phyloP scores from a whole-genome alignment of 2,329 filamentous ascomycete genomes.

The Pseudopithomyces maydicus region DNA sequence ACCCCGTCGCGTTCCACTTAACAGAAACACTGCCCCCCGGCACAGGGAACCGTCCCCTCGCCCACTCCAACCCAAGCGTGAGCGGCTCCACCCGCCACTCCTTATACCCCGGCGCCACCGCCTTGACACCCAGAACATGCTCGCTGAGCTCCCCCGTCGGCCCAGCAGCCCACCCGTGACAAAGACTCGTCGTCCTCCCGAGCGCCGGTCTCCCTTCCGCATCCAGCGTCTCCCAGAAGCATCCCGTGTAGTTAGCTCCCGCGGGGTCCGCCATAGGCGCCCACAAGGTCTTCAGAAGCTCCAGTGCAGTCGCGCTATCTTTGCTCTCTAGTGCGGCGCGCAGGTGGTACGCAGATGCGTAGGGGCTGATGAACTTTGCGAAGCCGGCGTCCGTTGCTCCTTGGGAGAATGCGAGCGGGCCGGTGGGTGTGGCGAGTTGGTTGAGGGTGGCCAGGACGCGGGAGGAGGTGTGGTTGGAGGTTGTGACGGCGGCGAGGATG shows the following conservation, averaged over 20 bases:
- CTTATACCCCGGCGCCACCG: slow-evolving; percentile 8
- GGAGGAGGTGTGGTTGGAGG: slow-evolving; percentile 7
- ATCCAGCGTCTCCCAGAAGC: slow-evolving; percentile 39
- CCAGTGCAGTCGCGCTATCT: background rate
- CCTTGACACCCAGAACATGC: slow-evolving; percentile 31
- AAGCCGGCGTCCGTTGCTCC: slow-evolving; percentile 16
- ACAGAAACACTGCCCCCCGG: slow-evolving; percentile 10
- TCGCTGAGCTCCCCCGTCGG: slow-evolving; percentile 40
- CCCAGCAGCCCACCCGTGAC: slow-evolving; percentile 42
- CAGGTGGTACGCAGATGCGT: slow-evolving; percentile 37
- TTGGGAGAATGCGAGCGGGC: slow-evolving; percentile 26
- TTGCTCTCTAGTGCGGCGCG: slow-evolving; percentile 28
- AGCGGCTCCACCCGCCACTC: slow-evolving; percentile 11
- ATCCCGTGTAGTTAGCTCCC: slow-evolving; percentile 33
- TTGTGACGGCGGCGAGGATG: slow-evolving; percentile 34
- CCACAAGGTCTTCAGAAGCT: slow-evolving; percentile 13
- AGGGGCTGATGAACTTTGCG: slow-evolving; percentile 29
- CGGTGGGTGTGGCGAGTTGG: slow-evolving; percentile 21
- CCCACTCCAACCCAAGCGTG: slow-evolving; percentile 14
- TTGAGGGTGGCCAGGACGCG: slow-evolving; percentile 10
- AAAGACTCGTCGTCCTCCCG: slow-evolving; percentile 34
- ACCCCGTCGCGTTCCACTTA: slow-evolving; percentile 14
- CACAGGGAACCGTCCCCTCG: slow-evolving; percentile 8
- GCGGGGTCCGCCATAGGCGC: slow-evolving; percentile 30
- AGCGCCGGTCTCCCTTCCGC: slow-evolving; percentile 28